Evolutionary conservation across 2,329 filamentous ascomycete genomes (phyloP).

Genomic region (Beauveria varroae): DNA sequence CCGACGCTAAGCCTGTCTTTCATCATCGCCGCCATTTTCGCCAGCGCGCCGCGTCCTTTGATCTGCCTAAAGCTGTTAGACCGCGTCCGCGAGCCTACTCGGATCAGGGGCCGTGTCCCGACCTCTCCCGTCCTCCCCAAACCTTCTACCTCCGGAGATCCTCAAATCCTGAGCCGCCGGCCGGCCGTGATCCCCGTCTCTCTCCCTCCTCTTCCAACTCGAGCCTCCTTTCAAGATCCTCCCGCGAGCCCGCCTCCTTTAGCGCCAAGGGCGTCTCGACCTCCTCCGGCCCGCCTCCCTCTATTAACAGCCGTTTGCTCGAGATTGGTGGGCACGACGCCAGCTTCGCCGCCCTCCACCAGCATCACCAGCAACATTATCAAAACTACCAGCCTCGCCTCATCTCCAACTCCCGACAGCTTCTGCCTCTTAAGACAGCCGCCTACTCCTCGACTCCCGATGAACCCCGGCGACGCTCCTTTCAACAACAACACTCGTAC

Average conservation of each 20-base stretch:
- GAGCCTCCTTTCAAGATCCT: conserved; percentile 25
- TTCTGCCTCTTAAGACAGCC: conserved; percentile 38
- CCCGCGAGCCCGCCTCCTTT: conserved; percentile 32
- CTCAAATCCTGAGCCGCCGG: conserved; percentile 27
- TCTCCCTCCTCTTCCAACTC: conserved; percentile 15
- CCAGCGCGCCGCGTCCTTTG: conserved; percentile 1
- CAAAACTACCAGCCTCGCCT: background rate
- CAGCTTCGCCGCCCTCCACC: conserved; percentile 17
- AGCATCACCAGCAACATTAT: conserved; percentile 18
- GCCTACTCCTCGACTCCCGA: conserved; percentile 33
- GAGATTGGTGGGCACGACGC: conserved; percentile 23
- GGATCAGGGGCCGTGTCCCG: conserved; percentile 13
- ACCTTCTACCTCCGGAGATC: conserved; percentile 23
- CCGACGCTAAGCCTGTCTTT: background rate
- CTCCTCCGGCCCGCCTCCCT: conserved; percentile 23
- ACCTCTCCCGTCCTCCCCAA: conserved; percentile 16
- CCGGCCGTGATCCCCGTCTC: conserved; percentile 5
- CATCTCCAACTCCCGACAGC: conserved; percentile 35
- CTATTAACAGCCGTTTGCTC: conserved; percentile 26
- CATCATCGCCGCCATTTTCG: background rate
- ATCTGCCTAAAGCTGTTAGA: background rate
- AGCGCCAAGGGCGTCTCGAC: conserved; percentile 28
- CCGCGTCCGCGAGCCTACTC: conserved; percentile 9
- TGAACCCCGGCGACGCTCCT: conserved; percentile 37
- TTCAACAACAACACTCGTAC: conserved; percentile 39